These are phyloP conservation scores for Epichloe festucae DNA, from an alignment of 2,329 filamentous ascomycete species.

Conservation along the genomic window DNA sequence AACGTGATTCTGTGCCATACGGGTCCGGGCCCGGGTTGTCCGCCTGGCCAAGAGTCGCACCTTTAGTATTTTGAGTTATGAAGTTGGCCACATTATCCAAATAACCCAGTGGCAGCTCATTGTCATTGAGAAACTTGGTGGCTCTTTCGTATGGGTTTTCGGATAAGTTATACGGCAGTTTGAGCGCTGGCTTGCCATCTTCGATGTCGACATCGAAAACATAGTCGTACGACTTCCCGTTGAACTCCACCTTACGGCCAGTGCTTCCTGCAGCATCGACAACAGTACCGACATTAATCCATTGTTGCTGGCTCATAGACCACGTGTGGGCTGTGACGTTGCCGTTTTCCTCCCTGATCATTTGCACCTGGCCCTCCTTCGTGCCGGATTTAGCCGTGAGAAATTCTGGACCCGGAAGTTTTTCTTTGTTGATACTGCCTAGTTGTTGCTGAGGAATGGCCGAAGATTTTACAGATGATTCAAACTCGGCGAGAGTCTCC, in stretches of 20 bases:
- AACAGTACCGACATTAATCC: constrained; percentile 86
- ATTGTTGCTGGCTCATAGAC: constrained; percentile 59
- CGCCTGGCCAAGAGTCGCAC: constrained; percentile 62
- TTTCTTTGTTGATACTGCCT: constrained; percentile 78
- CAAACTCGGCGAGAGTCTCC: constrained; percentile 59
- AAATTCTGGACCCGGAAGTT: constrained; percentile 80
- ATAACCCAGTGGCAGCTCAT: constrained; percentile 77
- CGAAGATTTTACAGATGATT: constrained; percentile 68
- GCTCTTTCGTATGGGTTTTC: constrained; percentile 89
- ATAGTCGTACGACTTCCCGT: constrained; percentile 85
- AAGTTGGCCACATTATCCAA: constrained; percentile 89
- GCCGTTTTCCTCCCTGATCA: constrained; percentile 73
- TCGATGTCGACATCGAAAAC: constrained; percentile 96
- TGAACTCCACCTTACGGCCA: constrained; percentile 61
- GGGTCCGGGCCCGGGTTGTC: constrained; percentile 49
- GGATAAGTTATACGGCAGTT: constrained; percentile 85
- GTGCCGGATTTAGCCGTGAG: constrained; percentile 69
- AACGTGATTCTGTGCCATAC: constrained; percentile 65
- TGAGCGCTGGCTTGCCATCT: constrained; percentile 82
- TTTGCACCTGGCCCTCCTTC: constrained; percentile 93
- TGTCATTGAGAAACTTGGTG: constrained; percentile 78
- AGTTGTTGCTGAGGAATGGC: constrained; percentile 80
- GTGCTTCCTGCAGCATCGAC: constrained; percentile 79
- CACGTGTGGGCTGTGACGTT: constrained; percentile 79
- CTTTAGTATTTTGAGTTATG: constrained; percentile 80